phyloP scores from a whole-genome alignment of 257 asterid genomes.

The Capsicum chinense region DNA sequence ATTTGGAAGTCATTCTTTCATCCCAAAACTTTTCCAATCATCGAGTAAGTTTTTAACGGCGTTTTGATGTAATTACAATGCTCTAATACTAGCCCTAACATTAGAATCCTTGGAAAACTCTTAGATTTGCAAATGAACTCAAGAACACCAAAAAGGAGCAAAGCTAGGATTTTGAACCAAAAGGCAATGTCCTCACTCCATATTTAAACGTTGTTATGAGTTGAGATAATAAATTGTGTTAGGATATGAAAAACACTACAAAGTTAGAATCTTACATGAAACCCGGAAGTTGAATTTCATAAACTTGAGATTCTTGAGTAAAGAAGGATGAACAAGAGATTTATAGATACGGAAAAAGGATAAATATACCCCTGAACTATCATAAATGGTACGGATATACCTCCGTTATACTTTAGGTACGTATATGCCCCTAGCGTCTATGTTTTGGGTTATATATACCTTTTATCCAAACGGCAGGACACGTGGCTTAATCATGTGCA shows the following conservation, averaged over 20 bases:
- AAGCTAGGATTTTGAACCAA: constrained; percentile 1
- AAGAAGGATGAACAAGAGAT: constrained; percentile 10
- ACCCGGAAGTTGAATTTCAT: neutral
- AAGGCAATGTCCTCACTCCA: neutral
- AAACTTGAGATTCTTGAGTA: neutral
- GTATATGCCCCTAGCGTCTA: no score
- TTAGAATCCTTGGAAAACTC: neutral
- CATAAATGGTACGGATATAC: no score
- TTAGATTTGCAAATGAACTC: neutral
- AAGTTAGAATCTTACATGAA: constrained; percentile 6
- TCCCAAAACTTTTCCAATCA: neutral
- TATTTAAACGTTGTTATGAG: constrained; percentile 10
- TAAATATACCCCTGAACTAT: no score
- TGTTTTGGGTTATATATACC: no score
- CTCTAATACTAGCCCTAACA: constrained; percentile 1
- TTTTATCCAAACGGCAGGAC: no score
- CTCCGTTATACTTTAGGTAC: no score
- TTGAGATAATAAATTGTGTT: constrained; percentile 1
- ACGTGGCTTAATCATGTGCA: no score
- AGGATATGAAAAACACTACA: neutral
- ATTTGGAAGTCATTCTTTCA: constrained; percentile 14
- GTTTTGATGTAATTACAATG: neutral
- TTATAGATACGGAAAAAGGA: neutral
- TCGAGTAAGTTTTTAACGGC: neutral
- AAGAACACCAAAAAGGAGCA: neutral